Evolutionary conservation across 2,329 filamentous ascomycete genomes (phyloP).

Genomic region (Botrytis cinerea): DNA sequence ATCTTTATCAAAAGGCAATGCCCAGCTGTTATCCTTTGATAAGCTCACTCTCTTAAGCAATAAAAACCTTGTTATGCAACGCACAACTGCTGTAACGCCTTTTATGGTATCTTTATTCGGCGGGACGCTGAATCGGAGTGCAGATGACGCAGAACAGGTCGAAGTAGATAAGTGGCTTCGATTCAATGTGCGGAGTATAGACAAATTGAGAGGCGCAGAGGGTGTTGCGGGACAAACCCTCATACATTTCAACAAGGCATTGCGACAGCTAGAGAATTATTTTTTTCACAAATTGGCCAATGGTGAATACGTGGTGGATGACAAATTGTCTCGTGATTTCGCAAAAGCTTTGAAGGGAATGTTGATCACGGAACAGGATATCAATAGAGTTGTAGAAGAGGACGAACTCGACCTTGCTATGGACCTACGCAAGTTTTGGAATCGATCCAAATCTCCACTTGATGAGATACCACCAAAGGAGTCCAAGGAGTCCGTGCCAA

Average conservation of each 20-base stretch:
- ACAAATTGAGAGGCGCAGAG: background rate
- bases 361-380: background rate
- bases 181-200: slow-evolving; percentile 1
- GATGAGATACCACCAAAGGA: background rate
- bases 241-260: background rate
- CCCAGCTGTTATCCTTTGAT: background rate
- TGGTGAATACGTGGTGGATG: slow-evolving; percentile 5
- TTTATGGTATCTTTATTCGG: slow-evolving; percentile 23
- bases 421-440: background rate
- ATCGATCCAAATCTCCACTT: background rate
- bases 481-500: background rate
- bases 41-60: background rate
- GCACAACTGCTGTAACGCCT: slow-evolving; percentile 24
- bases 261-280: background rate
- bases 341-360: background rate
- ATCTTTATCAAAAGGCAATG: background rate
- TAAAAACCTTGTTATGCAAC: slow-evolving; percentile 1
- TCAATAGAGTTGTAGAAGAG: background rate
- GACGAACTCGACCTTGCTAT: background rate
- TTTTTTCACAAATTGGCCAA: background rate
- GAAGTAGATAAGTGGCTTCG: slow-evolving; percentile 19
- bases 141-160: background rate
- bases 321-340: background rate
- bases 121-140: background rate
- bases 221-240: slow-evolving; percentile 6